phyloP scores from a whole-genome alignment of 1,139 yeast species.

The Candida dubliniensis region DNA sequence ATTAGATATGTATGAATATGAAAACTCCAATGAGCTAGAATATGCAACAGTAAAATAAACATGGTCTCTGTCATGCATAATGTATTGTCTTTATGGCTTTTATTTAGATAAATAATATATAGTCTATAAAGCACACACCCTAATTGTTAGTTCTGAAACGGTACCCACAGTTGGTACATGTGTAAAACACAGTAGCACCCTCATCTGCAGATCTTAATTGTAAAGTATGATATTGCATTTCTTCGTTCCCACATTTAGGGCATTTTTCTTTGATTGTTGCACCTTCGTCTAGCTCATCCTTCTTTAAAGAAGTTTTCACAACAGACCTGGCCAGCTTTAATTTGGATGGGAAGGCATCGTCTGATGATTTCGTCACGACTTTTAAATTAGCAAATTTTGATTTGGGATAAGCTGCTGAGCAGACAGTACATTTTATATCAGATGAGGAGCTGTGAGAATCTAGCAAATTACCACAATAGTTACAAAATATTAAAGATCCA shows the following conservation, averaged over 20 bases:
- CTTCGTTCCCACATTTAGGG: slow-evolving; percentile 96
- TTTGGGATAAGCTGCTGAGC: slow-evolving; percentile 59
- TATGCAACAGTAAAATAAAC: slow-evolving; percentile 50
- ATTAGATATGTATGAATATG: slow-evolving; percentile 96
- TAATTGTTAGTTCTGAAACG: slow-evolving; percentile 89
- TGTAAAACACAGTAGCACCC: slow-evolving; percentile 95
- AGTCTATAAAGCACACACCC: background rate
- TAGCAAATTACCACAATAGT: slow-evolving; percentile 88
- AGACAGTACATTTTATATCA: slow-evolving; percentile 63
- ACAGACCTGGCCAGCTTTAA: slow-evolving; percentile 80
- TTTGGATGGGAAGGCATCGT: slow-evolving; percentile 90
- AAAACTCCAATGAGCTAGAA: slow-evolving; percentile 81
- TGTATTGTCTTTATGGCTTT: slow-evolving; percentile 1
- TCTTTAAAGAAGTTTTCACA: slow-evolving; percentile 79
- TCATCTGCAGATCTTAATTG: slow-evolving; percentile 98
- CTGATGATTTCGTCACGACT: slow-evolving; percentile 82
- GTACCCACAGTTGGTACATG: slow-evolving; percentile 91
- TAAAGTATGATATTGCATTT: slow-evolving; percentile 95
- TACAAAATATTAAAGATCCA: slow-evolving; percentile 91
- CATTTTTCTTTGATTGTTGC: slow-evolving; percentile 96
- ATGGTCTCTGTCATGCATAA: slow-evolving; percentile 1
- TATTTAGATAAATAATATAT: slow-evolving; percentile 2
- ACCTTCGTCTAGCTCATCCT: slow-evolving; percentile 84
- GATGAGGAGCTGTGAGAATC: slow-evolving; percentile 59
- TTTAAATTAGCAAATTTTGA: slow-evolving; percentile 70